Conservation (phyloP, 2,329 filamentous ascomycete species). For the Colletotrichum orbiculare region DNA sequence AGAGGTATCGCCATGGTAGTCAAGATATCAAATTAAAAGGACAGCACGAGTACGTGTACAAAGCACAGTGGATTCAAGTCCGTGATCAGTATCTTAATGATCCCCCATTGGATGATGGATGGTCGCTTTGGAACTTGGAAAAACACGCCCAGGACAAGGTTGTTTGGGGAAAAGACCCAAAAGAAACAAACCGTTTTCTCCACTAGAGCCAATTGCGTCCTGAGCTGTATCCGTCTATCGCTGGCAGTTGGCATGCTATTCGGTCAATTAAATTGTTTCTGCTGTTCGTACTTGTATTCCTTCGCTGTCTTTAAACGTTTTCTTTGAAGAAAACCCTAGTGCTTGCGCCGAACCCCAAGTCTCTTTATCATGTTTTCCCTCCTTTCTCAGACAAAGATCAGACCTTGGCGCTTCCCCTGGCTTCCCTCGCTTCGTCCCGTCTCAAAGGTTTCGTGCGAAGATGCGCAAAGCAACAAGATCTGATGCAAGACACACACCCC, state of each 20-base stretch:
- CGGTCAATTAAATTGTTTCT: neutral
- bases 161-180: constrained; percentile 1
- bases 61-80: too few relatives aligned
- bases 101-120: neutral
- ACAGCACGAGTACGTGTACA: too few relatives aligned
- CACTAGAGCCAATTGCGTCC: constrained; percentile 5
- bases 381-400: constrained; percentile 10
- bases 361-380: neutral
- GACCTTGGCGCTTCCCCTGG: constrained; percentile 10
- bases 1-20: too few relatives aligned
- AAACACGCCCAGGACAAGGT: constrained; percentile 26
- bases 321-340: constrained; percentile 20
- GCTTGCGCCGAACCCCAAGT: constrained; percentile 1
- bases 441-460: constrained; percentile 20
- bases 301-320: neutral
- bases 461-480: constrained; percentile 1
- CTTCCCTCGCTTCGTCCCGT: constrained; percentile 27
- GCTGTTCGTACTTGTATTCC: neutral
- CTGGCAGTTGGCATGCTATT: neutral
- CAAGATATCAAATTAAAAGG: too few relatives aligned
- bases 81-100: too few relatives aligned
- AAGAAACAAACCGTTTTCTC: constrained; percentile 26
- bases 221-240: constrained; percentile 9
- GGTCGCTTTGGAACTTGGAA: constrained; percentile 26
- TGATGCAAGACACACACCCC: constrained; percentile 11